Conservation (phyloP, 1,139 yeast genomes). For the Torulaspora pretoriensis region DNA sequence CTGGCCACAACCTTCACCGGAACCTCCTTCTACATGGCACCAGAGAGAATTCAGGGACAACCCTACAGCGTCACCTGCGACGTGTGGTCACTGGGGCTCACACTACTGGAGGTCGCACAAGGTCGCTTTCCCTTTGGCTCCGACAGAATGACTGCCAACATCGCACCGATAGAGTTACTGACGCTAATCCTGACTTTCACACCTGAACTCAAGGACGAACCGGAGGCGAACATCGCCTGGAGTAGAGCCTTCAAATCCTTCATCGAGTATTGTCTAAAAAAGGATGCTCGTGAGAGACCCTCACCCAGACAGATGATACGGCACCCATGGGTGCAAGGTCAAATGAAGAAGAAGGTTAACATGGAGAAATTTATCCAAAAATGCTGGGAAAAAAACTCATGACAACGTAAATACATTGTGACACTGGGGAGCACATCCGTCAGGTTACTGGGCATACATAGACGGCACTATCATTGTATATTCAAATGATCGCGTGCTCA, state of each 20-base stretch:
- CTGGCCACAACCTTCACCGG: conserved; percentile 96
- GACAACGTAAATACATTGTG: not conserved
- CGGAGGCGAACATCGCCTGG: conserved; percentile 75
- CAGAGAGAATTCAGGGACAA: conserved; percentile 92
- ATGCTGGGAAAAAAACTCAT: conserved; percentile 55
- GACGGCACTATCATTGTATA: conserved; percentile 3
- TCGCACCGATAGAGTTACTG: conserved; percentile 80
- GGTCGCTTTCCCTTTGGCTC: conserved; percentile 72
- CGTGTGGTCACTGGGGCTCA: conserved; percentile 92
- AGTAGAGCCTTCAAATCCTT: conserved; percentile 77
- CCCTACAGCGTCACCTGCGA: conserved; percentile 93
- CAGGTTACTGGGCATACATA: conserved; percentile 1
- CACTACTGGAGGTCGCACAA: conserved; percentile 85
- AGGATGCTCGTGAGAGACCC: conserved; percentile 76
- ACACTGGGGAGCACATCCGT: not conserved
- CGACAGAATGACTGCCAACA: conserved; percentile 37
- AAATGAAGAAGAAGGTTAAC: conserved; percentile 61
- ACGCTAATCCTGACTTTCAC: conserved; percentile 77
- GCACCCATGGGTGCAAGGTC: conserved; percentile 89
- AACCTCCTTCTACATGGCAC: conserved; percentile 97
- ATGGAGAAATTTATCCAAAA: conserved; percentile 83
- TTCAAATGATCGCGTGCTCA: not conserved
- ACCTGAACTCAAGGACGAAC: conserved; percentile 74
- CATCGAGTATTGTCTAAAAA: conserved; percentile 72
- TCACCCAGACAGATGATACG: conserved; percentile 87